Evolutionary conservation across 257 asterid species (phyloP).

Genomic region (Plectranthus barbatus): DNA sequence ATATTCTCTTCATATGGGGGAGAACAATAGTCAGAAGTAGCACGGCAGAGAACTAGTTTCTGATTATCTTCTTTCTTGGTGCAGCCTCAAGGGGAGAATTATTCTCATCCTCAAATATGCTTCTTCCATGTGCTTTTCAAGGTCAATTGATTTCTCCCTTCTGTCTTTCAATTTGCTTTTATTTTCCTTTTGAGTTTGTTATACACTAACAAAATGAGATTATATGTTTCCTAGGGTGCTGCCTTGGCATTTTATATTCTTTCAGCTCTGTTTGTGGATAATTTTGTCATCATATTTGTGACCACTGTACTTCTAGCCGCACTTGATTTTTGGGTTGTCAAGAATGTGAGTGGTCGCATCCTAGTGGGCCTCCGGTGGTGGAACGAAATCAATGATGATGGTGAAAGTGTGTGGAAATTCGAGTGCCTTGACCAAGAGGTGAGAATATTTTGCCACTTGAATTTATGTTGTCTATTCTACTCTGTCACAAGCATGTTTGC

Average conservation of each 20-base stretch:
- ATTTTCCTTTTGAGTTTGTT: slow-evolving; percentile 2
- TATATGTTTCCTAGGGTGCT: slow-evolving; percentile 54
- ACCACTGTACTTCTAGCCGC: slow-evolving; percentile 86
- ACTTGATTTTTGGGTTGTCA: slow-evolving; percentile 96
- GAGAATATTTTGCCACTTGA: slow-evolving; percentile 11
- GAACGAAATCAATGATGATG: slow-evolving; percentile 86
- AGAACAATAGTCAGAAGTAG: neutral
- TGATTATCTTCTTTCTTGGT: slow-evolving; percentile 7
- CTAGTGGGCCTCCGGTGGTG: slow-evolving; percentile 98
- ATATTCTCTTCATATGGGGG: neutral
- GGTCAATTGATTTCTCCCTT: slow-evolving; percentile 28
- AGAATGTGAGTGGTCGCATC: slow-evolving; percentile 96
- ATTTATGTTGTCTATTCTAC: neutral
- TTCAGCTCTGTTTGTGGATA: slow-evolving; percentile 75
- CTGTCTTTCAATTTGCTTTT: slow-evolving; percentile 19
- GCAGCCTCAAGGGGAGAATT: slow-evolving; percentile 87
- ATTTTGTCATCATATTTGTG: slow-evolving; percentile 90
- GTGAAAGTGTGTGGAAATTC: slow-evolving; percentile 90
- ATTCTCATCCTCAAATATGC: slow-evolving; percentile 85
- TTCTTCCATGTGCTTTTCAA: slow-evolving; percentile 93
- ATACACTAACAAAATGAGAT: slow-evolving; percentile 10
- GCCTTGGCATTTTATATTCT: slow-evolving; percentile 92
- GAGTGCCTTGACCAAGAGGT: slow-evolving; percentile 84
- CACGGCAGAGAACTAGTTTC: slow-evolving; percentile 1
- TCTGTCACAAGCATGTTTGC: neutral